phyloP scores from a whole-genome alignment of 306 rosid genomes.

The Mimosa bimucronata region DNA sequence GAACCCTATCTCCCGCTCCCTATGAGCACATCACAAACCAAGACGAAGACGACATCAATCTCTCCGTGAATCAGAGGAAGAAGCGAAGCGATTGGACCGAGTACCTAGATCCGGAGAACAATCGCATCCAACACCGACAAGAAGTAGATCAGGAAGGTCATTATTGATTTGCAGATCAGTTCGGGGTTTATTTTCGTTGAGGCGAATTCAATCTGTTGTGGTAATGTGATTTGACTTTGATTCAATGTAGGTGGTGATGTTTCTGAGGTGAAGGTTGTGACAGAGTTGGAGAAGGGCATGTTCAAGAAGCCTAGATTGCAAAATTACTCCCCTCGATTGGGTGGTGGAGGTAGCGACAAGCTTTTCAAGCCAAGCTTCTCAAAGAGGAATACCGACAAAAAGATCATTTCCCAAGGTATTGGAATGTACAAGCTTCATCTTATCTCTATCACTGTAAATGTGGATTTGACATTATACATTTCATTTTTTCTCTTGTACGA shows the following conservation, averaged over 20 bases:
- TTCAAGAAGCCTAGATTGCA: conserved; percentile 51
- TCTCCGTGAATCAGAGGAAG: not conserved
- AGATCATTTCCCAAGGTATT: conserved; percentile 37
- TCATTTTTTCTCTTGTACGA: no score
- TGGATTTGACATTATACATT: no score
- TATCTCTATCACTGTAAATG: no score
- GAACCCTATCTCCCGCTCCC: conserved; percentile 34
- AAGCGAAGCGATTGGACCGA: conserved; percentile 65
- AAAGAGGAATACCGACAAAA: conserved; percentile 36
- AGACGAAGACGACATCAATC: not conserved
- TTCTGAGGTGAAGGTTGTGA: conserved; percentile 58
- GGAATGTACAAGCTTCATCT: not conserved
- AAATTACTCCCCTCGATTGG: conserved; percentile 32
- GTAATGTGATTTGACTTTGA: conserved; percentile 23
- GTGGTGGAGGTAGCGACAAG: conserved; percentile 27
- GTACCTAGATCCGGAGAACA: conserved; percentile 57
- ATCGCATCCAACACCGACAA: not conserved
- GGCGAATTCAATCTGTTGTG: not conserved
- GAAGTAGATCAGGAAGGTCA: conserved; percentile 36
- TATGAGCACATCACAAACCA: not conserved
- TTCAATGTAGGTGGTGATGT: conserved; percentile 43
- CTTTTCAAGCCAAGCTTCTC: conserved; percentile 39
- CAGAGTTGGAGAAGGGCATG: conserved; percentile 57
- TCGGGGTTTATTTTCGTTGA: not conserved
- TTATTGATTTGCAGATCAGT: not conserved